Evolutionary conservation across 495 filamentous ascomycete genomes (phyloP), one percentile per base, ranked within the genome.

Genomic region (Xylaria acuta): DNA sequence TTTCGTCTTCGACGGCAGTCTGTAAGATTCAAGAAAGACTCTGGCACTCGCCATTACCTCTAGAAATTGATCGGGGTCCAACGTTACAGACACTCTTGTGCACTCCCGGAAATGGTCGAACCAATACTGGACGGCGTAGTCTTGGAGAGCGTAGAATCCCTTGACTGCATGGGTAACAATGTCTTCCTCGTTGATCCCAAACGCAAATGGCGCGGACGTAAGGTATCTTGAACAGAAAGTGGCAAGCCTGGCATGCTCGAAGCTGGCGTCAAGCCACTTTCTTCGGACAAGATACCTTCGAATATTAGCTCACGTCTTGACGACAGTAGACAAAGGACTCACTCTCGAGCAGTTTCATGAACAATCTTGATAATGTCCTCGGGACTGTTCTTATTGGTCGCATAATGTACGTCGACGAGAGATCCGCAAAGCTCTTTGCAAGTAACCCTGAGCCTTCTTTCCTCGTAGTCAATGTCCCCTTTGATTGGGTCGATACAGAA

Each of bases 401-500:
- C 41, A 47, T 65, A 5, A 47, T 64, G 63, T 36, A 72, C 30
- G 18, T 72, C 70, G 27, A 72, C 20, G 14, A 72, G 64, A 25
- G 70, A 72, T 16, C 70, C 70, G 25, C 70, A 72, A n/a, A 72
- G 51, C 11, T 67, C 64, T 53, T 72, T 72, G 41, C 70, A 72
- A 27, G 63, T 67, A 20, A 45, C 70, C 11, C 22, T 49, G 7
- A 54, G 54, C 3, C 63, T 51, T 22, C 70, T 72, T 40, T 47
- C 53, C 27, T 67, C 53, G 25, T 66, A 67, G 53, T 67, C 64
- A 40, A 58, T 49, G 5, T 59, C 25, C n/a, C 64, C 63, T 5
- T 67, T 40, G 27, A 59, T 1, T 38, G 70, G 70, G 41, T 72
- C 70, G n/a, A 72, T 72, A 53, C 70, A 72, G 53, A 72, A 72